These are phyloP conservation scores for Mycena alexandri DNA, from an alignment of 768 basidiomycete species.

Conservation along the genomic window DNA sequence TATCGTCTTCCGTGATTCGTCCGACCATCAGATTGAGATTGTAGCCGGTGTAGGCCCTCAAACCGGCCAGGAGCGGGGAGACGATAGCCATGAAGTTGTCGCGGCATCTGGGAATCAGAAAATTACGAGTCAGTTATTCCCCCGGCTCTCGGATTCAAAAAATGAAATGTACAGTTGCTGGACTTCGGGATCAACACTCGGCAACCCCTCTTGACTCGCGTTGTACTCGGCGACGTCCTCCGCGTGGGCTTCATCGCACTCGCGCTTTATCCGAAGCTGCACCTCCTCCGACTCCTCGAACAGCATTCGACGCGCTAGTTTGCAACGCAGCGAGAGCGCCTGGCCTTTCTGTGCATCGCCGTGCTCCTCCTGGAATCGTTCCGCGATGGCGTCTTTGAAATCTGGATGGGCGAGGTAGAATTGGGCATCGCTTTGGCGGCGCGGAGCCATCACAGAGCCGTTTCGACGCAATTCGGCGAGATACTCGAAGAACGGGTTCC, in stretches of 20 bases:
- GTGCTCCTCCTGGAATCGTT: background rate
- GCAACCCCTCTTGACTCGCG: background rate
- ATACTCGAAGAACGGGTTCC: constrained; percentile 11
- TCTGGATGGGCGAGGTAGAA: constrained; percentile 3
- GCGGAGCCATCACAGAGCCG: background rate
- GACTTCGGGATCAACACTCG: background rate
- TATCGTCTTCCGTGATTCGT: background rate
- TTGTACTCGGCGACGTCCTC: background rate
- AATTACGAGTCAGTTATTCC: too few relatives aligned
- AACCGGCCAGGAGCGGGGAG: background rate
- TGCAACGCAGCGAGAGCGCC: background rate
- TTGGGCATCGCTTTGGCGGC: background rate
- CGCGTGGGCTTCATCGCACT: background rate
- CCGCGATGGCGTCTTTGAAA: background rate
- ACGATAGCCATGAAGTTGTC: background rate
- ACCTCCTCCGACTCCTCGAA: constrained; percentile 13
- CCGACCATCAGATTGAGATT: constrained; percentile 2
- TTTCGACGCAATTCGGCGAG: background rate
- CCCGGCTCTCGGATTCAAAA: too few relatives aligned
- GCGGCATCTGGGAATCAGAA: background rate
- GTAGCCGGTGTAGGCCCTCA: constrained; percentile 7
- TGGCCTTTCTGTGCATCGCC: background rate
- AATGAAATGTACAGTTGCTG: background rate
- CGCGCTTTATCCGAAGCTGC: background rate
- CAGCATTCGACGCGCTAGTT: background rate